A percentile compares a stretch with the other conserved stretches of the same genome.
Conservation (phyloP, 257 asterid species). For the Solanum virginianum region DNA sequence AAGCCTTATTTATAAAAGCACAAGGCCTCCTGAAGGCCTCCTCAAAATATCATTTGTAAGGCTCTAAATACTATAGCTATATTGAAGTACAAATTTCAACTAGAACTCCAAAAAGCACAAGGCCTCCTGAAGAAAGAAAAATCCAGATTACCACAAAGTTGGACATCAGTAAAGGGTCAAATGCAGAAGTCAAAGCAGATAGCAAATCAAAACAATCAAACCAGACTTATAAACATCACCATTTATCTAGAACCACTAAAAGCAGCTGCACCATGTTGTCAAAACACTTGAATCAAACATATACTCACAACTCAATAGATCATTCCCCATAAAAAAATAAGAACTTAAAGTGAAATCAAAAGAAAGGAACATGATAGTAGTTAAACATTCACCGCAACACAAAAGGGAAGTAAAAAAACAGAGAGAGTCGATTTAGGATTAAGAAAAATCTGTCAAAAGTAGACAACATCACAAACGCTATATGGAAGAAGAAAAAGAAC, state of each 20-base stretch:
- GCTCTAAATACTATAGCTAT: too few species aligned
- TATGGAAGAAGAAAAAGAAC: neutral
- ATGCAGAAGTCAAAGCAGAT: constrained; percentile 51
- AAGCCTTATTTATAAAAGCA: too few species aligned
- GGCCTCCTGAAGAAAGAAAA: neutral
- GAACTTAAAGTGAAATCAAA: neutral
- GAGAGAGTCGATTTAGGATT: neutral
- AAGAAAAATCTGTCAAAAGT: neutral
- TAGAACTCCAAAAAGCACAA: neutral
- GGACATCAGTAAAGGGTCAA: constrained; percentile 30
- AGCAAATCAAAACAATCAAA: constrained; percentile 59
- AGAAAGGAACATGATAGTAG: neutral
- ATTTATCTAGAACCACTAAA: constrained; percentile 52
- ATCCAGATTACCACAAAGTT: neutral
- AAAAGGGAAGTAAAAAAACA: neutral
- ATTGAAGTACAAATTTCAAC: too few species aligned
- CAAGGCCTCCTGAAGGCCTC: too few species aligned
- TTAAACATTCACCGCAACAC: neutral
- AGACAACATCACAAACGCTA: neutral
- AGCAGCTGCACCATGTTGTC: constrained; percentile 60
- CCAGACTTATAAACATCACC: constrained; percentile 55
- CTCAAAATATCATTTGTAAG: too few species aligned
- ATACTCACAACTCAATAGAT: constrained; percentile 37
- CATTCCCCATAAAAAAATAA: constrained; percentile 24
- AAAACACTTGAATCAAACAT: constrained; percentile 59